A percentile compares a stretch with the other conserved stretches of the same genome.
Evolutionary conservation across 1,284 basidiomycete species (phyloP).

Genomic region (Trametes hirsuta): DNA sequence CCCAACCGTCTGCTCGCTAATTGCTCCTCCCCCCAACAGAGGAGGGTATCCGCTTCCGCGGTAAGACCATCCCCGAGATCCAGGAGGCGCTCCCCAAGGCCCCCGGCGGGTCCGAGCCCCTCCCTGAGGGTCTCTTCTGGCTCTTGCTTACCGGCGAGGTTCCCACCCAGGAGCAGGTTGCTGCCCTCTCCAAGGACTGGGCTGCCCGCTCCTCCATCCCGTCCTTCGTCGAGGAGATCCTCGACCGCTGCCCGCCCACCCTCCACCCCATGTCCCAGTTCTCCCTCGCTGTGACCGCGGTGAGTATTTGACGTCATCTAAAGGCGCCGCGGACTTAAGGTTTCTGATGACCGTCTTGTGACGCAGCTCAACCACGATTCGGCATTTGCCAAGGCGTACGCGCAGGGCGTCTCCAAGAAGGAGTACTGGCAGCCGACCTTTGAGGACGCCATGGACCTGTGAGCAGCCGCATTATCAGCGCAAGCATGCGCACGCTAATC

Average conservation of each 20-base stretch:
- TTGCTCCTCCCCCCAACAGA: slow-evolving; percentile 48
- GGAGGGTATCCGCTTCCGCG: slow-evolving; percentile 96
- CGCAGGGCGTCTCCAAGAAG: slow-evolving; percentile 90
- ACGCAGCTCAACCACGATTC: slow-evolving; percentile 92
- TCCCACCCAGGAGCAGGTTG: slow-evolving; percentile 87
- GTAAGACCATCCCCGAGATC: slow-evolving; percentile 90
- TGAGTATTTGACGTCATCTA: slow-evolving; percentile 44
- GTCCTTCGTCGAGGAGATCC: slow-evolving; percentile 90
- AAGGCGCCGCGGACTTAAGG: background rate
- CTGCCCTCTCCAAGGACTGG: slow-evolving; percentile 88
- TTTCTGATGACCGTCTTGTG: slow-evolving; percentile 15
- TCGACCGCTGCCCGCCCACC: slow-evolving; percentile 92
- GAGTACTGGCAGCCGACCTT: slow-evolving; percentile 98
- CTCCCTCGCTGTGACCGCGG: slow-evolving; percentile 91
- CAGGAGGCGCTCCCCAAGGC: slow-evolving; percentile 87
- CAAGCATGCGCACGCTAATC: background rate
- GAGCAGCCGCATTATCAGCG: slow-evolving; percentile 29
- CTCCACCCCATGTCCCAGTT: slow-evolving; percentile 98
- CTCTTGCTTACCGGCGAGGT: slow-evolving; percentile 92
- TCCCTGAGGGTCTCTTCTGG: slow-evolving; percentile 97
- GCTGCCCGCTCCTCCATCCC: slow-evolving; percentile 89
- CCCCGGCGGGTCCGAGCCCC: slow-evolving; percentile 86
- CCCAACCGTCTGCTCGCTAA: background rate
- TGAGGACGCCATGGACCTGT: slow-evolving; percentile 97
- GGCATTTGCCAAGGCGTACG: slow-evolving; percentile 95